phyloP scores from a whole-genome alignment of 805 yeast genomes.

The Saturnispora serradocipensis region DNA sequence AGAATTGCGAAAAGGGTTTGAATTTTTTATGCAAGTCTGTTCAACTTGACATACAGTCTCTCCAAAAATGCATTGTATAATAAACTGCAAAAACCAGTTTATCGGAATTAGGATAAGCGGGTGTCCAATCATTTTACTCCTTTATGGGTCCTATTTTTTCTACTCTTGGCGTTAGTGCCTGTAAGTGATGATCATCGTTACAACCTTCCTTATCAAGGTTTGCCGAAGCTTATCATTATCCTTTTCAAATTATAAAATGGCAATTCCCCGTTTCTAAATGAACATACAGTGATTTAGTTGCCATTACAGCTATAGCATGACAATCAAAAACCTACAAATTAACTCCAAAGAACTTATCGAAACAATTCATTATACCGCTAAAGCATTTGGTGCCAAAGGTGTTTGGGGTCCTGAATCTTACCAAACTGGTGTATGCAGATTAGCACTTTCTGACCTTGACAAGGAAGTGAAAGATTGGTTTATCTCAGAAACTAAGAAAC shows the following conservation, averaged over 20 bases:
- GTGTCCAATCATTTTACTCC: not conserved
- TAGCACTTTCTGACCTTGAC: conserved; percentile 55
- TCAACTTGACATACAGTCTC: not conserved
- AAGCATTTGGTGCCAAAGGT: conserved; percentile 50
- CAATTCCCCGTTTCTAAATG: not conserved
- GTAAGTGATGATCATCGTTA: not conserved
- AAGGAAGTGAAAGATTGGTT: conserved; percentile 62
- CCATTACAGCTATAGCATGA: not conserved
- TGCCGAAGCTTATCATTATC: not conserved
- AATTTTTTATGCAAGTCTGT: not conserved
- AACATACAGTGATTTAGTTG: too few relatives aligned
- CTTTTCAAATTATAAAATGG: not conserved
- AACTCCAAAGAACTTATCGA: conserved; percentile 29
- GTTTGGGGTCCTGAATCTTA: conserved; percentile 48
- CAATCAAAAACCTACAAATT: conserved; percentile 8
- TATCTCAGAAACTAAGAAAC: conserved; percentile 36
- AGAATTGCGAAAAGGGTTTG: not conserved
- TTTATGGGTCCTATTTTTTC: not conserved
- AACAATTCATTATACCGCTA: conserved; percentile 55
- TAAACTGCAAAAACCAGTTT: not conserved
- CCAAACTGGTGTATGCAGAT: conserved; percentile 60
- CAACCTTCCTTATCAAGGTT: not conserved
- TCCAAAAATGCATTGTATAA: too few relatives aligned
- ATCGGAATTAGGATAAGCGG: not conserved
- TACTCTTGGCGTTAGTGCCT: not conserved